Evolutionary conservation across 1,284 basidiomycete species (phyloP).

Genomic region (Malassezia furfur): DNA sequence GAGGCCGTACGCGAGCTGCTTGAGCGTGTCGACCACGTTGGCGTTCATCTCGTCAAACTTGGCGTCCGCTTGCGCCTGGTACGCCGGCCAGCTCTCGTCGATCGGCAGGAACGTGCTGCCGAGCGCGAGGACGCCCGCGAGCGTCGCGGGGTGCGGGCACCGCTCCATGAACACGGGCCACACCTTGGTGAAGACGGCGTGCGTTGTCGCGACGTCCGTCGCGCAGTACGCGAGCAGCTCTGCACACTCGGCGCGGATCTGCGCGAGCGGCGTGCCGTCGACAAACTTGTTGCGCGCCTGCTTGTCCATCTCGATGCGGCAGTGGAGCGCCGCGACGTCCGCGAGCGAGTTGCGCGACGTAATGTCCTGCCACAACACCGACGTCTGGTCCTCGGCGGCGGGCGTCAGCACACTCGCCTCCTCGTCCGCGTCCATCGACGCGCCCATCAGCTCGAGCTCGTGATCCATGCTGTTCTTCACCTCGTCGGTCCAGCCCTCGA

Average conservation of each 20-base stretch:
- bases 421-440: not conserved
- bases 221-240: slow-evolving; percentile 83
- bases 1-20: slow-evolving; percentile 60
- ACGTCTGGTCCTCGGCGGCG: not conserved
- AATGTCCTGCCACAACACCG: slow-evolving; percentile 69
- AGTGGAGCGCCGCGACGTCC: slow-evolving; percentile 84
- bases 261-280: slow-evolving; percentile 54
- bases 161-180: slow-evolving; percentile 73
- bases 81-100: slow-evolving; percentile 76
- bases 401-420: not conserved
- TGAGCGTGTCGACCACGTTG: slow-evolving; percentile 61
- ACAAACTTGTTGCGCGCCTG: slow-evolving; percentile 65
- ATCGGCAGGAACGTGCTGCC: slow-evolving; percentile 84
- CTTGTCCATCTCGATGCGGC: slow-evolving; percentile 72
- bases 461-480: slow-evolving; percentile 8
- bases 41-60: slow-evolving; percentile 69
- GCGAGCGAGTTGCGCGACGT: slow-evolving; percentile 84
- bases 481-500: slow-evolving; percentile 6
- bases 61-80: slow-evolving; percentile 66
- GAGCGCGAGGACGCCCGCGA: slow-evolving; percentile 84
- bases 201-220: slow-evolving; percentile 72
- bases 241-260: slow-evolving; percentile 62
- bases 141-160: slow-evolving; percentile 87
- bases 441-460: not conserved
- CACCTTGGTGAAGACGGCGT: slow-evolving; percentile 67